These are phyloP conservation scores for Coemansia reversa DNA, from an alignment of 192 early-diverging fungal genomes.

Conservation along the genomic window DNA sequence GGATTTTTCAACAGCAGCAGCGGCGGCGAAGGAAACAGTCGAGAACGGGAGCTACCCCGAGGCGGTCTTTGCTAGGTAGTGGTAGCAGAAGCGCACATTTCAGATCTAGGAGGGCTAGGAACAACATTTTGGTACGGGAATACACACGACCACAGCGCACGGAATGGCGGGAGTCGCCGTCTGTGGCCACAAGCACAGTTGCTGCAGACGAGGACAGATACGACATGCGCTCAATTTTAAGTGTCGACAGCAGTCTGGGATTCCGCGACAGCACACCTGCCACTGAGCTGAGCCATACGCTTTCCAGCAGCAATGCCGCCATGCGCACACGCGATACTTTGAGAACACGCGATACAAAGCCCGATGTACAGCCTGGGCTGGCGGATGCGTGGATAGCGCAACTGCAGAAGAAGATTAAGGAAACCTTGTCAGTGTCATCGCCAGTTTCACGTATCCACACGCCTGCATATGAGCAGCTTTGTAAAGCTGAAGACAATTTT, in stretches of 20 bases:
- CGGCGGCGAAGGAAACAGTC: not conserved
- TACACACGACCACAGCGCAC: slow-evolving; percentile 21
- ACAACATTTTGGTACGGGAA: slow-evolving; percentile 28
- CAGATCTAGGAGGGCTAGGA: slow-evolving; percentile 11
- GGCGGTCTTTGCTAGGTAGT: slow-evolving; percentile 9
- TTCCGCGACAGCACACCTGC: not conserved
- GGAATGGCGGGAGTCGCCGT: not conserved
- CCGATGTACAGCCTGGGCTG: not conserved
- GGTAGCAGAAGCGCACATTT: not conserved
- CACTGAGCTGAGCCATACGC: not conserved
- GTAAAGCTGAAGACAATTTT: slow-evolving; percentile 19
- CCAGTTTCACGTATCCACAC: slow-evolving; percentile 18
- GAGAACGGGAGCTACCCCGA: not conserved
- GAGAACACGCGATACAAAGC: not conserved
- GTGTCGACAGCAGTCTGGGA: slow-evolving; percentile 31
- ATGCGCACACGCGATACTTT: not conserved
- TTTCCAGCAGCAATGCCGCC: not conserved
- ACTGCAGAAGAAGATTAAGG: slow-evolving; percentile 44
- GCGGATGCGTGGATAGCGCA: slow-evolving; percentile 36
- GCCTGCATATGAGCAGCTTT: slow-evolving; percentile 39
- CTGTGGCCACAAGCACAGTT: slow-evolving; percentile 3
- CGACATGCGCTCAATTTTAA: slow-evolving; percentile 30
- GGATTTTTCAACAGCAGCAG: slow-evolving; percentile 1
- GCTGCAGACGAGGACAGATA: slow-evolving; percentile 9
- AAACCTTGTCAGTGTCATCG: slow-evolving; percentile 22